Percentiles rank a stretch among this genome's conserved stretches.
Conservation (phyloP, 805 yeast species). For the Cyberlindnera maclurae region DNA sequence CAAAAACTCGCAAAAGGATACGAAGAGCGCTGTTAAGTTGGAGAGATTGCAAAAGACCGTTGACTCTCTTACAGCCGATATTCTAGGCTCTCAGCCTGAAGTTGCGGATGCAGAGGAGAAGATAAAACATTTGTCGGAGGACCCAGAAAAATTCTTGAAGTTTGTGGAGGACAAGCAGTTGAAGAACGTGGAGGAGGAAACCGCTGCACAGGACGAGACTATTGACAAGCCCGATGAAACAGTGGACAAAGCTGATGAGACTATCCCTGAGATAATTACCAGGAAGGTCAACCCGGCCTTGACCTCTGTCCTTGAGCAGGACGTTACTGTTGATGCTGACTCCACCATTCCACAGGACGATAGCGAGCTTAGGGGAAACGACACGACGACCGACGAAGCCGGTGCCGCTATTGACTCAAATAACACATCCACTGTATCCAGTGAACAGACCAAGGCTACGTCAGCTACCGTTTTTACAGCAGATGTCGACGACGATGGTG, state of each 20-base stretch:
- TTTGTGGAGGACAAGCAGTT: conserved; percentile 7
- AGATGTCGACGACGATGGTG: conserved; percentile 27
- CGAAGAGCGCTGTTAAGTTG: conserved; percentile 32
- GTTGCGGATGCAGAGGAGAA: conserved; percentile 3
- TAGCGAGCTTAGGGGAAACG: conserved; percentile 31
- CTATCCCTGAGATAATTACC: conserved; percentile 10
- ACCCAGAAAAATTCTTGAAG: conserved; percentile 7
- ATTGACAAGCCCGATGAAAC: conserved; percentile 18
- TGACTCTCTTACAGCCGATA: conserved; percentile 6
- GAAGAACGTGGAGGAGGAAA: conserved; percentile 6
- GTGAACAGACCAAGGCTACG: conserved; percentile 11
- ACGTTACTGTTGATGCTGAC: conserved; percentile 38
- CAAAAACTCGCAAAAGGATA: conserved; percentile 27
- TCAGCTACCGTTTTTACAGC: conserved; percentile 4
- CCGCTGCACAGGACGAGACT: conserved; percentile 16
- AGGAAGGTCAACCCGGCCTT: conserved; percentile 19
- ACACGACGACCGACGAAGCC: conserved; percentile 38
- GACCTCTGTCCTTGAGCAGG: conserved; percentile 21
- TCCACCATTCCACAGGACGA: conserved; percentile 45
- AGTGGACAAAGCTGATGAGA: conserved; percentile 18
- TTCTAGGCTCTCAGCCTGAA: conserved; percentile 9
- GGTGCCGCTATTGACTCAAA: conserved; percentile 29
- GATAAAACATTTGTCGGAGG: conserved; percentile 4
- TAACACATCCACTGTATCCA: conserved; percentile 10
- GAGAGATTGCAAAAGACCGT: conserved; percentile 16